Percentiles rank a stretch among this genome's conserved stretches.
Conservation (phyloP, 2,329 filamentous ascomycete genomes). For the Corniculantispora saksenae region DNA sequence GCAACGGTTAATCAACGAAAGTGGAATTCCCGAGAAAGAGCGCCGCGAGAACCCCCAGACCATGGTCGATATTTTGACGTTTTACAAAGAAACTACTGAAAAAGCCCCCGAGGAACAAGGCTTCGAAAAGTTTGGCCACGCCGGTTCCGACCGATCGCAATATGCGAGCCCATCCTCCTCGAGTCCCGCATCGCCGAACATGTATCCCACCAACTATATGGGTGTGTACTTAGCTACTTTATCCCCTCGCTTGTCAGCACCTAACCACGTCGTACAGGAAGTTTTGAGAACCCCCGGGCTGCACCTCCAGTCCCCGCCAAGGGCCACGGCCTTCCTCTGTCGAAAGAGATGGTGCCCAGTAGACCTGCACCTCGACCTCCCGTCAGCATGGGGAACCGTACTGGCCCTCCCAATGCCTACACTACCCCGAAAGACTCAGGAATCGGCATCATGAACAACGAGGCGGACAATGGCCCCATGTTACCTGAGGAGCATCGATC, state of each 20-base stretch:
- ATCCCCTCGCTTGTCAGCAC: no score
- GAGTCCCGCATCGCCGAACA: slow-evolving; percentile 51
- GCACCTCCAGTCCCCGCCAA: slow-evolving; percentile 80
- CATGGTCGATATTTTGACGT: slow-evolving; percentile 91
- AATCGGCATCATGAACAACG: slow-evolving; percentile 60
- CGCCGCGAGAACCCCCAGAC: slow-evolving; percentile 94
- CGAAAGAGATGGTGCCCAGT: slow-evolving; percentile 68
- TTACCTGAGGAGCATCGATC: slow-evolving; percentile 68
- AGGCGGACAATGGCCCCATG: slow-evolving; percentile 61
- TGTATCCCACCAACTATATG: slow-evolving; percentile 57
- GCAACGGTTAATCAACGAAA: slow-evolving; percentile 93
- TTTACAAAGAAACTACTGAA: slow-evolving; percentile 94
- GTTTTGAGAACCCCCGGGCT: slow-evolving; percentile 94
- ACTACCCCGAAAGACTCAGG: slow-evolving; percentile 59
- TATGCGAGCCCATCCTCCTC: slow-evolving; percentile 44
- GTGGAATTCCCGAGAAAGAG: slow-evolving; percentile 93
- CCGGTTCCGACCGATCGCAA: slow-evolving; percentile 60
- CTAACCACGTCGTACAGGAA: slow-evolving; percentile 52
- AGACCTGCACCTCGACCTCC: slow-evolving; percentile 89
- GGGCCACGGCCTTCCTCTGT: slow-evolving; percentile 44
- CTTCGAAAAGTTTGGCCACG: slow-evolving; percentile 95
- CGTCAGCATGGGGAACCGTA: slow-evolving; percentile 57
- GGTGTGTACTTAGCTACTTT: slow-evolving; percentile 40
- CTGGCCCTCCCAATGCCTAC: slow-evolving; percentile 53
- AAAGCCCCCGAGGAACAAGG: slow-evolving; percentile 79